Conservation (phyloP, 2,329 filamentous ascomycete species). For the Cladophialophora yegresii region DNA sequence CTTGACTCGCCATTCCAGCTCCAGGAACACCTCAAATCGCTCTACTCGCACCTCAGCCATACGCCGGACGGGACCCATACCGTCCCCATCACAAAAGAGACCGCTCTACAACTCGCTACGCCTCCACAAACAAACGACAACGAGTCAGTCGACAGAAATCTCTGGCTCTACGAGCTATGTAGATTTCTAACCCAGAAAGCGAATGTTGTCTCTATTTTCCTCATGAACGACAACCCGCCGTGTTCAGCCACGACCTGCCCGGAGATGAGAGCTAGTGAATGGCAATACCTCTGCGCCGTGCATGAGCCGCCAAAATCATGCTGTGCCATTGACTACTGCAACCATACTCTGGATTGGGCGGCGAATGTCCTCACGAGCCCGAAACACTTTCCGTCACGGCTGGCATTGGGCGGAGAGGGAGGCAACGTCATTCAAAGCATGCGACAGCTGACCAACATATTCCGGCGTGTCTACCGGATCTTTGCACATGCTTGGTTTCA, state of each 20-base stretch:
- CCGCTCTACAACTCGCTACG: conserved; percentile 73
- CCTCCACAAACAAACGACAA: conserved; percentile 62
- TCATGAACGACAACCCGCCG: conserved; percentile 85
- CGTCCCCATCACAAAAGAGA: conserved; percentile 73
- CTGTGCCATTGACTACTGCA: conserved; percentile 98
- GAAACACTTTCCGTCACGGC: conserved; percentile 89
- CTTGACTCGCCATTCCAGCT: conserved; percentile 97
- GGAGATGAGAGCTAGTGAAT: conserved; percentile 98
- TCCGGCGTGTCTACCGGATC: conserved; percentile 89
- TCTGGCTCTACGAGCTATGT: conserved; percentile 98
- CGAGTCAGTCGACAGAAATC: conserved; percentile 68
- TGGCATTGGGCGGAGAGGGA: conserved; percentile 57
- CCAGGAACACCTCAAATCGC: conserved; percentile 92
- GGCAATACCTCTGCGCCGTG: conserved; percentile 98
- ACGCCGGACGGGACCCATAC: conserved; percentile 55
- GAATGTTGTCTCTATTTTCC: conserved; percentile 87
- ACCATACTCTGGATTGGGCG: conserved; percentile 97
- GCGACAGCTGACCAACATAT: conserved; percentile 85
- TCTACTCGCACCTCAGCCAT: conserved; percentile 79
- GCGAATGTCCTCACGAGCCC: conserved; percentile 90
- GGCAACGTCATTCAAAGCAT: conserved; percentile 49
- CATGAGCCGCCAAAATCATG: conserved; percentile 96
- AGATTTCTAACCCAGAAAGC: conserved; percentile 94
- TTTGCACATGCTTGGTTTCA: conserved; percentile 99
- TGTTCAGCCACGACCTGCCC: conserved; percentile 89